Percentiles rank a stretch among this genome's conserved stretches.
phyloP scores from a whole-genome alignment of 768 basidiomycete species.

The Trametes cinnabarina region DNA sequence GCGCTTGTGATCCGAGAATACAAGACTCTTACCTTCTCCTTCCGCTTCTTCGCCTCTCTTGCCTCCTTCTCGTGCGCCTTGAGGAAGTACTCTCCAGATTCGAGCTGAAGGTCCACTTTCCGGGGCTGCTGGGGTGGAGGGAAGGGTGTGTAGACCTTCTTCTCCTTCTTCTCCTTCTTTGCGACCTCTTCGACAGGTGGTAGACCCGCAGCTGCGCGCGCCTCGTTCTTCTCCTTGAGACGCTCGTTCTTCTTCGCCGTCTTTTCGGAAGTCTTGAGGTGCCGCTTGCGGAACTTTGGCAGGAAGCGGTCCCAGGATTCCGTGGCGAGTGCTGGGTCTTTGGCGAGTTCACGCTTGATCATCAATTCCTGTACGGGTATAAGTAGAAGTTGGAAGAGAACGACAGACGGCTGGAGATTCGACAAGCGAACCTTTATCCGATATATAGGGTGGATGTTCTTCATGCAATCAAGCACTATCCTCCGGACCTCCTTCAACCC shows the following conservation, averaged over 20 bases:
- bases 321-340: conserved; percentile 91
- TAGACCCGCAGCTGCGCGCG: conserved; percentile 65
- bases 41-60: conserved; percentile 65
- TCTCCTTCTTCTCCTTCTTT: conserved; percentile 54
- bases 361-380: conserved; percentile 69
- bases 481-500: conserved; percentile 93
- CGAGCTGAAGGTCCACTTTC: conserved; percentile 95
- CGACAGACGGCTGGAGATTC: no score
- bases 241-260: conserved; percentile 85
- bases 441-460: conserved; percentile 98
- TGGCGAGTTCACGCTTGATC: conserved; percentile 96
- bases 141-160: conserved; percentile 98
- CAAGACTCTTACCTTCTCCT: conserved; percentile 59
- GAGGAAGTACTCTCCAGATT: conserved; percentile 98
- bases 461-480: conserved; percentile 99
- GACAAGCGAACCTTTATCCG: conserved; percentile 86
- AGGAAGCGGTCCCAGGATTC: conserved; percentile 98
- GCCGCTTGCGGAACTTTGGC: conserved; percentile 90
- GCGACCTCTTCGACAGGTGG: conserved; percentile 33
- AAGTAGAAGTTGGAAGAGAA: background rate
- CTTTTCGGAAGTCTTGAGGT: conserved; percentile 93
- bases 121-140: conserved; percentile 91
- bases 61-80: conserved; percentile 84
- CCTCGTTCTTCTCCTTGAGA: conserved; percentile 56
- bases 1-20: background rate